These are phyloP conservation scores for Jaltomata sinuosa DNA, from an alignment of 257 asterid species.

Conservation along the genomic window DNA sequence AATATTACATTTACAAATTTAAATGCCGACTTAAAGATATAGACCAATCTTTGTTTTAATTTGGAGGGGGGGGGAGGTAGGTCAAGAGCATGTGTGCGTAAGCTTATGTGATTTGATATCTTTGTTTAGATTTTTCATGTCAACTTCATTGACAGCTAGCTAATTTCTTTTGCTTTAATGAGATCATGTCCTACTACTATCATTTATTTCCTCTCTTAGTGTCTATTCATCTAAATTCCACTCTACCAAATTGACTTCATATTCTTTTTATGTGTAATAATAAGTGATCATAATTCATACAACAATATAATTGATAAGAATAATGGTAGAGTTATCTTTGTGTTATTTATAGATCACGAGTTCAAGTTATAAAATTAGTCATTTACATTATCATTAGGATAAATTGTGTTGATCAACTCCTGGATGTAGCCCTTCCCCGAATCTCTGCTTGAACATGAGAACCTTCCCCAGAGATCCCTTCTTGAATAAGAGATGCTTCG, in stretches of 20 bases:
- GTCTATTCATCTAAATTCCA: background rate
- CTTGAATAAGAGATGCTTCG: too few relatives aligned
- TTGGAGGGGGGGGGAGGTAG: background rate
- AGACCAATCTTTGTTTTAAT: background rate
- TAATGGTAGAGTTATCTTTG: background rate
- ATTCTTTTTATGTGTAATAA: background rate
- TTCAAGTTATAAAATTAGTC: background rate
- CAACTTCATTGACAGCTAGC: background rate
- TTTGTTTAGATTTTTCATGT: background rate
- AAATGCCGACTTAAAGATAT: background rate
- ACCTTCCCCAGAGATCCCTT: too few relatives aligned
- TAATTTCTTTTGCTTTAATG: background rate
- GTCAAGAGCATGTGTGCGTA: background rate
- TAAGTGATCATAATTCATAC: background rate
- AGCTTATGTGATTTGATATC: background rate
- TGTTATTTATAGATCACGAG: rapidly evolving
- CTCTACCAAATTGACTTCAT: background rate
- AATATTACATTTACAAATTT: background rate
- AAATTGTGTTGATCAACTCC: rapidly evolving
- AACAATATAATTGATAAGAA: too few relatives aligned
- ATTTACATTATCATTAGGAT: background rate
- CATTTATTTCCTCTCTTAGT: background rate
- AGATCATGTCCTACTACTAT: background rate
- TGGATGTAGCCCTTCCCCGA: too few relatives aligned
- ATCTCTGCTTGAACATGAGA: too few relatives aligned